A percentile compares a stretch with the other conserved stretches of the same genome.
phyloP scores from a whole-genome alignment of 139 green algal species.

The Coelastrella sp. region DNA sequence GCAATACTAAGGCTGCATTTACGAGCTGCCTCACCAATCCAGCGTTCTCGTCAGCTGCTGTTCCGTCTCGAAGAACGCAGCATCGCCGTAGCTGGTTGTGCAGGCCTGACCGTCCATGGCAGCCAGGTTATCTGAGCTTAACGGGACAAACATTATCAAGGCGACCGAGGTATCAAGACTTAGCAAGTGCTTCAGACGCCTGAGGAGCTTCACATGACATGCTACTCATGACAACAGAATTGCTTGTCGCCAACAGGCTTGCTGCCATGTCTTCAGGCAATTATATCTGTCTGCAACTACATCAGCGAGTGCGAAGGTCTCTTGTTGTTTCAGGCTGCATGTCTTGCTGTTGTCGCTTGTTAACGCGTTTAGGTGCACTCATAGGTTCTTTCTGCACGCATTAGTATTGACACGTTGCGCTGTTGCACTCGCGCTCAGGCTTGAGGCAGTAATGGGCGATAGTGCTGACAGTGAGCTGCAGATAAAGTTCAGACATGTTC shows the following conservation, averaged over 20 bases:
- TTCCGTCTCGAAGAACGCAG: not conserved
- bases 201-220: no score
- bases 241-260: no score
- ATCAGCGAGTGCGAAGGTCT: no score
- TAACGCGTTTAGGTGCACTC: not conserved
- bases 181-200: no score
- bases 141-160: no score
- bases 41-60: not conserved
- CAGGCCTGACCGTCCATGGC: not conserved
- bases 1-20: not conserved
- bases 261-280: no score
- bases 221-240: no score
- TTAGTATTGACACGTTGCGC: no score
- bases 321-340: not conserved
- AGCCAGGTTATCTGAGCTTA: no score
- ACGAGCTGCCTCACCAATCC: not conserved
- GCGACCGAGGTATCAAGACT: no score
- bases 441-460: not conserved
- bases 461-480: slow-evolving; percentile 15
- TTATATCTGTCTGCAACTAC: no score
- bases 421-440: not conserved
- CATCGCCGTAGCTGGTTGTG: not conserved
- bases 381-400: not conserved
- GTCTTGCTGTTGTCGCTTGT: not conserved
- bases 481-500: slow-evolving; percentile 41